Evolutionary conservation across 495 filamentous ascomycete species (phyloP), one percentile per base, ranked within the genome.

Genomic region (Rhizodiscina lignyota): DNA sequence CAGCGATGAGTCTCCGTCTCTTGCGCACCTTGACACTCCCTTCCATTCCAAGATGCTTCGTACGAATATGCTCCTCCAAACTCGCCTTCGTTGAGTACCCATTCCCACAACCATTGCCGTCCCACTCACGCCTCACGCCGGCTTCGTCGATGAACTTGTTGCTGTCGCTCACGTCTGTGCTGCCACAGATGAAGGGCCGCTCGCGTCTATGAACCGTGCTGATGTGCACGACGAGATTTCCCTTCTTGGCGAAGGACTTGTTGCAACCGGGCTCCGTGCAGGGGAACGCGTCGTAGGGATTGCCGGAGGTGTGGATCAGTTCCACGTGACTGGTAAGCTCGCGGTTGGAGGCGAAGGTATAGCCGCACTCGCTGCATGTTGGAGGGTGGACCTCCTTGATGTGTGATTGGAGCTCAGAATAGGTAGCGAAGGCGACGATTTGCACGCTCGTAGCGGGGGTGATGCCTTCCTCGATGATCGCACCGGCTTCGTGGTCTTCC

Each of bases 51-150:
- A 89, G 48, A 51, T 94, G 85, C 0, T 74, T 57, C 6, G 70
- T 81, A 16, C 80, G 74, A 26, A 91, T 64, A 43, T 94, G 85
- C 31, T 83, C 77, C 55, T 85, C 79, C 0, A 94, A 61, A 32
- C 67, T 72, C n/a, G 65, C 58, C 51, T 84, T 86, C 39, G 72
- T 74, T 18, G 61, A 59, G 41, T 83, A 85, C 13, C 60, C 60
- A 34, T 68, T 64, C 0, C 74, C 77, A 45, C 85, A 94, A 36
- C 66, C 56, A 21, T 68, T 51, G 18, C 65, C 68, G 37, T 70
- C 59, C 78, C 81, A 87, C n/a, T 59, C 58, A 4, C 50, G 49
- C 1, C 84, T 18, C 11, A 48, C 44, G 2, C 23, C 56, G 29
- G 36, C 15, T 8, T 10, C 8, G 16, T 17, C 8, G 8, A 10